Conservation (phyloP, 163 green algal genomes). For the Botryococcus braunii region DNA sequence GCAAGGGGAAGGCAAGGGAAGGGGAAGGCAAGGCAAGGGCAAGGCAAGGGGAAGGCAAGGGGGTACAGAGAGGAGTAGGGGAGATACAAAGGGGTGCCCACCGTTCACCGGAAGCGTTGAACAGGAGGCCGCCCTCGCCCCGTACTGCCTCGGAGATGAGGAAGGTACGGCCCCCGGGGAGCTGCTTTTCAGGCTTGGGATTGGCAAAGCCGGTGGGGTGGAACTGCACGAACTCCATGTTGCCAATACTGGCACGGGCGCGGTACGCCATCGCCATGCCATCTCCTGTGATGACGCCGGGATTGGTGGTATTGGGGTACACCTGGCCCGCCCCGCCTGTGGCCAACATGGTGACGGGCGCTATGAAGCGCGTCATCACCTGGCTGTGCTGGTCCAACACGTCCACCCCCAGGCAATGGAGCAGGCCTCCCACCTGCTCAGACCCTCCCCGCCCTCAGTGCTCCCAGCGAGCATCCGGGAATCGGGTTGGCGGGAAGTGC, state of each 20-base stretch:
- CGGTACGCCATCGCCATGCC: conserved; percentile 92
- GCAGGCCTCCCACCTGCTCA: conserved; percentile 23
- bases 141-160: conserved; percentile 95
- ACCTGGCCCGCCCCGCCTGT: conserved; percentile 88
- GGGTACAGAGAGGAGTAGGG: no score
- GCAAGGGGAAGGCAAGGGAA: no score
- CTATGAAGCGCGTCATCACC: conserved; percentile 69
- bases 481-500: no score
- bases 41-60: no score
- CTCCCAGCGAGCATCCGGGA: no score
- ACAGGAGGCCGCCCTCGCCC: conserved; percentile 69
- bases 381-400: conserved; percentile 48
- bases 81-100: no score
- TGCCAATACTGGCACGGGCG: conserved; percentile 66
- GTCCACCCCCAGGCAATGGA: conserved; percentile 67
- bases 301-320: conserved; percentile 97
- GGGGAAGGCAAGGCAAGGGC: no score
- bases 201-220: conserved; percentile 64
- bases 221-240: conserved; percentile 99
- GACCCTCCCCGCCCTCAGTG: conserved; percentile 3
- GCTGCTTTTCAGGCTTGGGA: neutral
- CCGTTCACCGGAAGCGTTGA: conserved; percentile 5
- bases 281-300: conserved; percentile 85
- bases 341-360: conserved; percentile 81
- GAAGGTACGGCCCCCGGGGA: conserved; percentile 52